These are phyloP conservation scores for Metarhizium guizhouense DNA, from an alignment of 2,329 filamentous ascomycete species.

Conservation along the genomic window DNA sequence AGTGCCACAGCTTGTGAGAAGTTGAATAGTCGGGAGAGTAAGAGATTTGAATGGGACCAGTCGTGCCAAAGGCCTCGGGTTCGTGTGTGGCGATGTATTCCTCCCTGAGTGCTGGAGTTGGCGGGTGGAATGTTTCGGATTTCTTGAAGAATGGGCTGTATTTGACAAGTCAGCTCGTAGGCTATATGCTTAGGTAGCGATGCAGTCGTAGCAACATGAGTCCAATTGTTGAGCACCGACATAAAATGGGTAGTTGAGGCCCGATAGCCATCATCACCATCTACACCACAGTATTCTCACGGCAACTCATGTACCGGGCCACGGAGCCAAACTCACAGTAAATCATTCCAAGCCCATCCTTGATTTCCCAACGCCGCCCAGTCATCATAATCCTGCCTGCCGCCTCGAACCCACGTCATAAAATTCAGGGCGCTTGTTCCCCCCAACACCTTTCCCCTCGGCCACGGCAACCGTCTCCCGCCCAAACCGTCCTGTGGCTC, in stretches of 20 bases:
- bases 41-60: constrained; percentile 39
- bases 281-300: neutral
- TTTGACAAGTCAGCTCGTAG: constrained; percentile 11
- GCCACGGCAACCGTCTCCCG: constrained; percentile 31
- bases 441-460: constrained; percentile 44
- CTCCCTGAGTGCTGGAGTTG: constrained; percentile 21
- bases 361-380: constrained; percentile 49
- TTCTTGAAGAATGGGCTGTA: constrained; percentile 40
- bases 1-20: constrained; percentile 38
- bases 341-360: constrained; percentile 46
- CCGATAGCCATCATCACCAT: neutral
- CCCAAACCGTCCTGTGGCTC: constrained; percentile 26
- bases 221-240: no score
- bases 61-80: constrained; percentile 28
- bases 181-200: no score
- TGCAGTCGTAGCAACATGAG: no score
- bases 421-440: constrained; percentile 54
- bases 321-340: constrained; percentile 19
- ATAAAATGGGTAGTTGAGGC: no score
- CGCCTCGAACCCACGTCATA: constrained; percentile 43
- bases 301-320: no score
- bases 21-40: constrained; percentile 31
- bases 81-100: constrained; percentile 30
- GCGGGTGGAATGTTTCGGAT: constrained; percentile 37
- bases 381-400: constrained; percentile 40